Conservation (phyloP, 768 basidiomycete genomes). For the Rhizopogon rudus region DNA sequence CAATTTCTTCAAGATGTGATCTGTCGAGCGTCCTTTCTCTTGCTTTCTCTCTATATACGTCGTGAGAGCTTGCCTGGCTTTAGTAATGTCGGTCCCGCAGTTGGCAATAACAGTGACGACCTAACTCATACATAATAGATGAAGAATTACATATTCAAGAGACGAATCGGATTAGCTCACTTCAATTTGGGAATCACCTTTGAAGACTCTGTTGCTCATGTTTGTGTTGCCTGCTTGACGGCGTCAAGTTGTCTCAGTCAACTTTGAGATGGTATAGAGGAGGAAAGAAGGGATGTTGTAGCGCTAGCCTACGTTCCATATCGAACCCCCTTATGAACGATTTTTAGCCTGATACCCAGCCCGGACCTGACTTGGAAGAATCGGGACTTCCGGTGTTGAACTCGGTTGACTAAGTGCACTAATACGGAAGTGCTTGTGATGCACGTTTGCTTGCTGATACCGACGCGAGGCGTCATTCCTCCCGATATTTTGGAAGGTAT, state of each 20-base stretch:
- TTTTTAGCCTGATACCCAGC: neutral
- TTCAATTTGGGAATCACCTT: constrained; percentile 24
- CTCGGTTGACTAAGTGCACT: neutral
- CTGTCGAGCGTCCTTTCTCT: constrained; percentile 21
- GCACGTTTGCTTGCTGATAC: neutral
- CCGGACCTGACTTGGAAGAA: neutral
- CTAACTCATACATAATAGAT: constrained; percentile 8
- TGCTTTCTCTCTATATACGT: constrained; percentile 27
- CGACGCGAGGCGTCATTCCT: too few relatives aligned
- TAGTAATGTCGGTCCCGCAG: constrained; percentile 23
- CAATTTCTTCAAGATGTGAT: constrained; percentile 25
- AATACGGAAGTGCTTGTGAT: neutral
- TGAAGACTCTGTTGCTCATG: constrained; percentile 13
- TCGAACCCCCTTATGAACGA: neutral
- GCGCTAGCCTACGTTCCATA: too few relatives aligned
- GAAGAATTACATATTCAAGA: neutral
- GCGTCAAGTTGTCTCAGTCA: neutral
- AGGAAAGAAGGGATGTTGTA: neutral
- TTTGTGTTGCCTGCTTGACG: neutral
- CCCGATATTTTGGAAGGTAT: too few relatives aligned
- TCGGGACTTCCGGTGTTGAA: neutral
- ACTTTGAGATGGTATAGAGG: neutral
- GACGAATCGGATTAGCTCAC: constrained; percentile 4
- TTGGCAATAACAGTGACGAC: constrained; percentile 29
- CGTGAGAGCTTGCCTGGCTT: constrained; percentile 22